Evolutionary conservation across 305 asterid genomes (phyloP).

Genomic region (Solanum aculeatissimum): DNA sequence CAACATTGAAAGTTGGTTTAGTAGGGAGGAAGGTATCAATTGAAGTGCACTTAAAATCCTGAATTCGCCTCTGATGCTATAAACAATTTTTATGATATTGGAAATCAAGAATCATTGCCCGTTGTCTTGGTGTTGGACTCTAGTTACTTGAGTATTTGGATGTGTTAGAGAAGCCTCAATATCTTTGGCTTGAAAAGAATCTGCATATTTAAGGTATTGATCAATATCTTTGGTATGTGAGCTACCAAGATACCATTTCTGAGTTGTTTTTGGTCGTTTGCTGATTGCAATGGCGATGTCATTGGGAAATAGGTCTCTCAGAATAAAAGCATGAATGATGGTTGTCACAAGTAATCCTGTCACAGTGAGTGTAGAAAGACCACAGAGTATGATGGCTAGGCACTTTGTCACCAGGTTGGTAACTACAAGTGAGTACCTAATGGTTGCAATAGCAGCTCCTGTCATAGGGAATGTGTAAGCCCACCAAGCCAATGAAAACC

Average conservation of each 20-base stretch:
- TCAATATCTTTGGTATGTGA: constrained; percentile 23
- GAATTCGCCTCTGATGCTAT: too few relatives aligned
- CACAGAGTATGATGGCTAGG: constrained; percentile 30
- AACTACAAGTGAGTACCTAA: constrained; percentile 44
- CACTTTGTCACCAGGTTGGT: constrained; percentile 24
- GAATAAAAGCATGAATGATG: constrained; percentile 57
- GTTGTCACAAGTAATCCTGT: constrained; percentile 45
- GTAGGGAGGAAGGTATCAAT: too few relatives aligned
- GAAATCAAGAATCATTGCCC: background rate
- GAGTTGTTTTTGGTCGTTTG: constrained; percentile 14
- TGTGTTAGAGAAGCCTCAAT: constrained; percentile 26
- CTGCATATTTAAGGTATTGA: constrained; percentile 31
- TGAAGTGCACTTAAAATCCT: too few relatives aligned
- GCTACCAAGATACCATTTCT: constrained; percentile 37
- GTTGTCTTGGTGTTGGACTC: background rate
- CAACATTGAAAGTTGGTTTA: background rate
- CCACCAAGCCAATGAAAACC: constrained; percentile 91
- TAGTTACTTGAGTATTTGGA: constrained; percentile 2
- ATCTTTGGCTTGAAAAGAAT: constrained; percentile 26
- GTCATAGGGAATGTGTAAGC: constrained; percentile 94
- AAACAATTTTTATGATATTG: background rate
- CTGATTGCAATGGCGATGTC: constrained; percentile 67
- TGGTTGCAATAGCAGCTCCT: constrained; percentile 69
- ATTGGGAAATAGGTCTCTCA: constrained; percentile 58
- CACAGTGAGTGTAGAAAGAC: constrained; percentile 42